Evolutionary conservation across 2,329 filamentous ascomycete species (phyloP).

Genomic region (Aureobasidium namibiae): DNA sequence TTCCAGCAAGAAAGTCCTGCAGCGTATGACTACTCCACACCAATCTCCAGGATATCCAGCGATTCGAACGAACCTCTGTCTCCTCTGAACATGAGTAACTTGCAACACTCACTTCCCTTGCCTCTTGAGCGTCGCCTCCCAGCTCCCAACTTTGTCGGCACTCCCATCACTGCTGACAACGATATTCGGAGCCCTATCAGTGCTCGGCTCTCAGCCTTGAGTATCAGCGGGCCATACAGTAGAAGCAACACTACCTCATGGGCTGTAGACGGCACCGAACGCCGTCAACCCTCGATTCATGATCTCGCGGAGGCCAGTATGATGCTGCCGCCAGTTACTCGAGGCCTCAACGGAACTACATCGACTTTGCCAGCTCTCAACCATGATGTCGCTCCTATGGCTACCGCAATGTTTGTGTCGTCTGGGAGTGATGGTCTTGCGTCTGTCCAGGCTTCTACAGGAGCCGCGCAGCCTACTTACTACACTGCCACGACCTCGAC

Average conservation of each 20-base stretch:
- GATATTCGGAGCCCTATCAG: not conserved
- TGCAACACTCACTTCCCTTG: slow-evolving; percentile 26
- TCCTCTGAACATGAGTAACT: slow-evolving; percentile 26
- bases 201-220: not conserved
- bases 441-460: not conserved
- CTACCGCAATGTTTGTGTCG: not conserved
- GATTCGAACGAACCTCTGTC: slow-evolving; percentile 21
- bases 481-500: not conserved
- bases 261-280: not conserved
- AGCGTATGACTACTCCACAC: slow-evolving; percentile 24
- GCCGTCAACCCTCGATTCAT: slow-evolving; percentile 1
- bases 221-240: not conserved
- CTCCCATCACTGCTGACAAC: slow-evolving; percentile 5
- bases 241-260: not conserved
- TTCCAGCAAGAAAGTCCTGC: slow-evolving; percentile 18
- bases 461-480: not conserved
- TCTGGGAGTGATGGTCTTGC: not conserved
- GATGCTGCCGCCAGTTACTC: slow-evolving; percentile 11
- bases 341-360: not conserved
- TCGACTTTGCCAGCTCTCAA: not conserved
- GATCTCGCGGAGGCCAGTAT: slow-evolving; percentile 11
- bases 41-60: slow-evolving; percentile 12
- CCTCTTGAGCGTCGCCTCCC: slow-evolving; percentile 26
- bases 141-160: slow-evolving; percentile 17
- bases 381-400: not conserved